These are phyloP conservation scores for Cyberlindnera xishuangbannaensis DNA, from an alignment of 805 yeast species.

Conservation along the genomic window DNA sequence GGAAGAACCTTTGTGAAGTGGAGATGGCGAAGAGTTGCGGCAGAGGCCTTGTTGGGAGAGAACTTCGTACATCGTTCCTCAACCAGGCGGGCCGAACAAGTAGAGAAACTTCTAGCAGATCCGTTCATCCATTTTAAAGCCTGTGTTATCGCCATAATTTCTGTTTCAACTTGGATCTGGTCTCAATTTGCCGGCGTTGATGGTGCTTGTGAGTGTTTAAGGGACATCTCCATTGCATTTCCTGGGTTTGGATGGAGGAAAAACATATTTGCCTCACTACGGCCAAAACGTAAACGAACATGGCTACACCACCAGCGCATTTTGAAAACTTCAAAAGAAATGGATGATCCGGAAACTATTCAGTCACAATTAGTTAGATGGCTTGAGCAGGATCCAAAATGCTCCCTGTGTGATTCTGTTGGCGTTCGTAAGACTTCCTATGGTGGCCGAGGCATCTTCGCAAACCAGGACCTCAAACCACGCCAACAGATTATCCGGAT, in stretches of 20 bases:
- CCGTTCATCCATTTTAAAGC: too few species aligned
- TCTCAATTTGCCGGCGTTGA: too few species aligned
- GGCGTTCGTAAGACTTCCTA: slow-evolving; percentile 35
- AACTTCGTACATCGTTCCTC: slow-evolving; percentile 25
- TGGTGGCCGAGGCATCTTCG: slow-evolving; percentile 63
- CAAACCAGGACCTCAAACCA: slow-evolving; percentile 30
- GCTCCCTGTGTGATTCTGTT: slow-evolving; percentile 33
- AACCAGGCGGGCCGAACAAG: too few species aligned
- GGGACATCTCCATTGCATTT: too few species aligned
- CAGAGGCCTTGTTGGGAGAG: slow-evolving; percentile 29
- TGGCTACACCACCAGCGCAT: too few species aligned
- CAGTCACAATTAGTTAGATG: slow-evolving; percentile 24
- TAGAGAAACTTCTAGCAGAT: too few species aligned
- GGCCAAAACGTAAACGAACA: too few species aligned
- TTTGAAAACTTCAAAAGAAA: neutral
- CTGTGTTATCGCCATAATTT: too few species aligned
- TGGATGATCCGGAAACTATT: neutral
- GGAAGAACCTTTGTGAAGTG: slow-evolving; percentile 35
- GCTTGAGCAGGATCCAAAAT: slow-evolving; percentile 21
- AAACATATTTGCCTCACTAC: too few species aligned
- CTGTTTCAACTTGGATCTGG: too few species aligned
- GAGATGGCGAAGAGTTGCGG: slow-evolving; percentile 36
- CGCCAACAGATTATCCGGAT: slow-evolving; percentile 48
- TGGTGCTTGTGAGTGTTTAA: too few species aligned
- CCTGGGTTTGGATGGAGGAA: too few species aligned